Evolutionary conservation across 371 early-diverging fungal genomes (phyloP), one percentile per base, ranked within the genome.

Genomic region (Thermomucor indicae-seudaticae): DNA sequence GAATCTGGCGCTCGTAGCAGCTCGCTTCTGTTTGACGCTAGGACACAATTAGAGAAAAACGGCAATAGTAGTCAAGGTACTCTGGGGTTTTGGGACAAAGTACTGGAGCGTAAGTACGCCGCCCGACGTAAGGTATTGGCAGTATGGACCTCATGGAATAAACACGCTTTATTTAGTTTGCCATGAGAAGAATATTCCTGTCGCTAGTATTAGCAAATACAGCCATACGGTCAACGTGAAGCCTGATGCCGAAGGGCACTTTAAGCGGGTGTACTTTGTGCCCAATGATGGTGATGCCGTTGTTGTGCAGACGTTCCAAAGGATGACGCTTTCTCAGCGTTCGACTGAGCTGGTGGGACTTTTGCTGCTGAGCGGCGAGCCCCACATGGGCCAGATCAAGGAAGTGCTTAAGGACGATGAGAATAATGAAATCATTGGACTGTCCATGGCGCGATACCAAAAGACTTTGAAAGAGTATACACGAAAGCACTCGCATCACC

Each of bases 381-480:
- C 57, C 1, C 64, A 66, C 25, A 68, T 76, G 47, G 71, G 69
- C 1, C 64, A 72, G 20, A 70, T 76, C 11, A 53, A 63, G 5
- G 65, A 70, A 30, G 64, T 76, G 0, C 44, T 76, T 1, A 56
- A 72, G 20, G 71, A 64, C 29, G n/a, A n/a, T n/a, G 56, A 67
- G 1, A 51, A 60, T 24, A 69, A 69, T 22, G 51, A 49, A 23
- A 60, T 76, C n/a, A 62, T 76, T 25, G 77, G 77, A 2, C 39
- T 76, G 6, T 62, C 71, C 0, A 72, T 76, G 77, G 41, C 57
- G 32, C 68, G 83, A 2, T 81, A 80, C 37, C 50, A 70, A 34
- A 70, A 74, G 49, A 85, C 85, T 0, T 58, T 85, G 10, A 85
- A 83, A 32, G 76, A 80, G 30, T 81, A 79, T 43, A 67, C 75